Evolutionary conservation across 2,329 filamentous ascomycete genomes (phyloP).

Genomic region (Lachnellula willkommii): DNA sequence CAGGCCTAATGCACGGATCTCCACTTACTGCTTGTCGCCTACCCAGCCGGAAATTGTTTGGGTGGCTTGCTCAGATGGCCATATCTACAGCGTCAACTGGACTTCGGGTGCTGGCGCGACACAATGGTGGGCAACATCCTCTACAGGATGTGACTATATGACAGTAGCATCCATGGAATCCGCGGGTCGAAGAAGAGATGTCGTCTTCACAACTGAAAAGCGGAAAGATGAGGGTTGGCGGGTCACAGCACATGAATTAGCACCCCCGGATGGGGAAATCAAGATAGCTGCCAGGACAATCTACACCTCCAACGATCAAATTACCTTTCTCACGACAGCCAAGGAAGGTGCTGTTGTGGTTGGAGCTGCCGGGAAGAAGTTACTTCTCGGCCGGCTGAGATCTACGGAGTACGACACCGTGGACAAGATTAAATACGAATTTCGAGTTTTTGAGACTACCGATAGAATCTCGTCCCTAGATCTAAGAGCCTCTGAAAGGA

Average conservation of each 20-base stretch:
- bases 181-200: slow-evolving; percentile 29
- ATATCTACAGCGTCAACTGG: slow-evolving; percentile 56
- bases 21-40: slow-evolving; percentile 39
- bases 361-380: slow-evolving; percentile 45
- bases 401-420: slow-evolving; percentile 32
- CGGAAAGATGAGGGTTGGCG: slow-evolving; percentile 29
- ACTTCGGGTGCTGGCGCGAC: slow-evolving; percentile 41
- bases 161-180: slow-evolving; percentile 33
- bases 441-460: slow-evolving; percentile 53
- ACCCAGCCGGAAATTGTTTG: slow-evolving; percentile 46
- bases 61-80: slow-evolving; percentile 55
- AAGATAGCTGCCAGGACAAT: slow-evolving; percentile 34
- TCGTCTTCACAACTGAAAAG: slow-evolving; percentile 32
- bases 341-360: slow-evolving; percentile 55
- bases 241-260: slow-evolving; percentile 33
- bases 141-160: slow-evolving; percentile 32
- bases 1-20: slow-evolving; percentile 28
- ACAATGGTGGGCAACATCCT: slow-evolving; percentile 36
- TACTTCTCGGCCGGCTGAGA: slow-evolving; percentile 56
- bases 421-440: slow-evolving; percentile 47
- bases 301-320: slow-evolving; percentile 36
- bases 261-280: slow-evolving; percentile 25
- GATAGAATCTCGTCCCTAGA: slow-evolving; percentile 66
- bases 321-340: slow-evolving; percentile 45
- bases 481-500: slow-evolving; percentile 41